phyloP scores from a whole-genome alignment of 1,139 yeast species.

The Yamadazyma jaroonii region DNA sequence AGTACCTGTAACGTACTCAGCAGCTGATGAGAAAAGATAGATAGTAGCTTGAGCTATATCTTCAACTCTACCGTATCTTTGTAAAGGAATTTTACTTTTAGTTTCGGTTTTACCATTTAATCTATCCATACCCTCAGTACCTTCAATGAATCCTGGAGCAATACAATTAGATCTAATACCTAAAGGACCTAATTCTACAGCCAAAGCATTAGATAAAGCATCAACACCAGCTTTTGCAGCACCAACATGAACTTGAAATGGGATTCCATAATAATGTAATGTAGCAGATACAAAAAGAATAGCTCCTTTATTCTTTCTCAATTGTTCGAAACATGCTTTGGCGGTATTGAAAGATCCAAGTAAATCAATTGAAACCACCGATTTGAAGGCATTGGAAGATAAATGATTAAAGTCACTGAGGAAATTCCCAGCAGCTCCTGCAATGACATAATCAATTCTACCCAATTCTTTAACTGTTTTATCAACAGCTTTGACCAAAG shows the following conservation, averaged over 20 bases:
- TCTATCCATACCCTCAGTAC: slow-evolving; percentile 80
- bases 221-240: slow-evolving; percentile 98
- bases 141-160: slow-evolving; percentile 87
- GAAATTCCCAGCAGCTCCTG: slow-evolving; percentile 98
- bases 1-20: slow-evolving; percentile 74
- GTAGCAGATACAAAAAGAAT: slow-evolving; percentile 89
- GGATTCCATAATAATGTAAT: slow-evolving; percentile 86
- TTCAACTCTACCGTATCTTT: slow-evolving; percentile 66
- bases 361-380: slow-evolving; percentile 83
- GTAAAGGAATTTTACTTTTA: slow-evolving; percentile 61
- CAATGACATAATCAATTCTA: slow-evolving; percentile 78
- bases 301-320: slow-evolving; percentile 66
- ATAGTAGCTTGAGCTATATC: slow-evolving; percentile 92
- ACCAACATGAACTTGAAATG: slow-evolving; percentile 84
- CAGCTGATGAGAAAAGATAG: slow-evolving; percentile 79
- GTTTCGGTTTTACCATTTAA: slow-evolving; percentile 35
- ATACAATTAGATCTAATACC: slow-evolving; percentile 82
- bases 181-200: slow-evolving; percentile 88
- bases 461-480: slow-evolving; percentile 67
- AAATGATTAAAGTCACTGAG: slow-evolving; percentile 75
- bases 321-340: slow-evolving; percentile 73
- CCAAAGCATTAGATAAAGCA: slow-evolving; percentile 78
- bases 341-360: slow-evolving; percentile 87
- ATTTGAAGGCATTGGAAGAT: slow-evolving; percentile 83
- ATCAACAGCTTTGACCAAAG: slow-evolving; percentile 61